Base-by-base conservation (phyloP, 2,329 filamentous ascomycete species). In the Fusarium cyanostomum region DNA sequence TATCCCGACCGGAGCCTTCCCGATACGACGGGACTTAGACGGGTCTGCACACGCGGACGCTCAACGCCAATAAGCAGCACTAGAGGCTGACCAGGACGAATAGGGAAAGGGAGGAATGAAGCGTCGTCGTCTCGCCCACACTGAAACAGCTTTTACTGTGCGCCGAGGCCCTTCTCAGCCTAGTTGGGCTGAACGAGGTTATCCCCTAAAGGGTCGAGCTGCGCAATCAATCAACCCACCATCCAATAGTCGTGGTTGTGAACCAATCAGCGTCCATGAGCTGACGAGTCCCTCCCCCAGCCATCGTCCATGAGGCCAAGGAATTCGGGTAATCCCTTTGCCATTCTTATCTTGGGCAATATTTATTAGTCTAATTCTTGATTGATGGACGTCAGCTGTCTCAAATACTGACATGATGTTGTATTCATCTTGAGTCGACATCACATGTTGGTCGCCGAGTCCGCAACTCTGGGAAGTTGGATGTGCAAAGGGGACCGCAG, bases 251-350 rank as follows among this genome's bases (percentile, higher is more conserved):
- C 46, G 51, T n/a, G n/a, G n/a, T n/a, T n/a, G n/a, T n/a, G n/a
- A n/a, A n/a, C 70, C 75, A 77, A 77, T 75, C 60, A 71, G 45
- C 34, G 35, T 30, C 45, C 48, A 59, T 39, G 41, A 72, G 75
- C 73, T 77, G 71, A 77, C 75, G 75, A 77, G 73, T 73, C 71
- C 68, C 60, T 58, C 60, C 54, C 57, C 63, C 65, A 63, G 55
- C 57, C 68, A 43, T 48, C 45, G 35, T 44, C 33, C 21, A 54
- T 56, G 65, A 65, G 54, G 50, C 59, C 44, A 41, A 35, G 26
- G 48, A 39, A 43, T 48, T 42, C 63, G 64, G 66, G 66, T 66
- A 69, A 59, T 48, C 35, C 42, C 21, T 28, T 39, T 62, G 42
- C 63, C 55, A 50, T 34, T 46, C 28, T 50, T 41, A 52, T 52